Percentiles rank a stretch among this genome's conserved stretches.
phyloP scores from a whole-genome alignment of 345 rosid species.

The Pugionium cornutum region DNA sequence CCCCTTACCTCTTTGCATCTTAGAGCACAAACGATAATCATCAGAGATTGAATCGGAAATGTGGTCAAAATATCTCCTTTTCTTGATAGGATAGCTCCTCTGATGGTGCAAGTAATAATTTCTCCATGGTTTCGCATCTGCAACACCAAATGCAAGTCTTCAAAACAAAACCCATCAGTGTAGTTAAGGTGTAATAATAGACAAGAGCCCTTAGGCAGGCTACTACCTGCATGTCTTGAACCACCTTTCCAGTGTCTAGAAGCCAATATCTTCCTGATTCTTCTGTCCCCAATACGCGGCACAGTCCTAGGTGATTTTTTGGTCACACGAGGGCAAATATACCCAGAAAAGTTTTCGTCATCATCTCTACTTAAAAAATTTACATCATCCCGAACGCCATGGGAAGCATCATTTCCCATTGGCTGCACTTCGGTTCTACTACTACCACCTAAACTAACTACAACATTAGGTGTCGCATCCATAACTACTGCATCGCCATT shows the following conservation, averaged over 20 bases:
- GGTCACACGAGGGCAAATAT: conserved; percentile 57
- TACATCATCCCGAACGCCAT: conserved; percentile 59
- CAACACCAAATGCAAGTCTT: conserved; percentile 35
- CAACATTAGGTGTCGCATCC: conserved; percentile 59
- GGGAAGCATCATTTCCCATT: conserved; percentile 42
- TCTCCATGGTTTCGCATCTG: conserved; percentile 57
- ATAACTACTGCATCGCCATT: conserved; percentile 54
- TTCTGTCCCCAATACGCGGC: conserved; percentile 79
- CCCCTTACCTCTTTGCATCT: conserved; percentile 50
- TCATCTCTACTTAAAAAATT: conserved; percentile 89
- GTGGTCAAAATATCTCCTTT: conserved; percentile 58
- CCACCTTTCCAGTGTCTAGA: conserved; percentile 78
- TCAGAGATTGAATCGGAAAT: conserved; percentile 54
- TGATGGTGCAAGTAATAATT: conserved; percentile 59
- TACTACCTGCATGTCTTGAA: conserved; percentile 57
- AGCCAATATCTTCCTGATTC: conserved; percentile 95
- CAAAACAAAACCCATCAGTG: conserved; percentile 22
- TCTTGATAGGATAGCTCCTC: conserved; percentile 79
- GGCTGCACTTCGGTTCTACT: conserved; percentile 45
- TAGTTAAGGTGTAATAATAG: not conserved
- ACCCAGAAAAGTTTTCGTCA: conserved; percentile 92
- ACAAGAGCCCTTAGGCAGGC: conserved; percentile 11
- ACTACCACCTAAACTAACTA: conserved; percentile 62
- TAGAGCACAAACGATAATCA: conserved; percentile 45
- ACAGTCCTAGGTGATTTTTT: conserved; percentile 59